Conservation (phyloP, 257 asterid species). For the Solanum chilense region DNA sequence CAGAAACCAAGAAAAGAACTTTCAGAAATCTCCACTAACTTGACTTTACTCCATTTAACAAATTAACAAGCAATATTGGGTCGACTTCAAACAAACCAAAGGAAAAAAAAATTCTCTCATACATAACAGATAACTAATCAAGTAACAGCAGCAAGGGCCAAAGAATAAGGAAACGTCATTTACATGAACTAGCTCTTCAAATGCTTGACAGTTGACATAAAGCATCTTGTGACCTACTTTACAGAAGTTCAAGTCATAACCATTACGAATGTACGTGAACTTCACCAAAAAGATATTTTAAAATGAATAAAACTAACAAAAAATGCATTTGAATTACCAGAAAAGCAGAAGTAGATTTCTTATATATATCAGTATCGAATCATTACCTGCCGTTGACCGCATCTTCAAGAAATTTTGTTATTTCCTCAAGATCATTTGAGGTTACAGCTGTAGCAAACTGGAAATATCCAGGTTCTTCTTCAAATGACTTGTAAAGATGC, state of each 20-base stretch:
- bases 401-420: constrained; percentile 82
- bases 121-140: neutral
- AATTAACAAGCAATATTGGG: neutral
- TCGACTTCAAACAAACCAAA: neutral
- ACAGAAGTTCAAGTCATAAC: neutral
- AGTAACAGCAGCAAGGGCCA: neutral
- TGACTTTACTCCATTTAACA: neutral
- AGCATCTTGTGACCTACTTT: neutral
- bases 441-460: constrained; percentile 77
- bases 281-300: neutral
- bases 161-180: neutral
- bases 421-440: constrained; percentile 91
- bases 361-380: neutral
- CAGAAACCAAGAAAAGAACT: neutral
- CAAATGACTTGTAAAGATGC: constrained; percentile 78
- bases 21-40: neutral
- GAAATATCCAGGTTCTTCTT: constrained; percentile 67
- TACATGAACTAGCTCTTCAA: neutral
- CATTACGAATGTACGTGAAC: neutral
- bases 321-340: neutral
- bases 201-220: neutral
- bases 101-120: neutral
- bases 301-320: neutral
- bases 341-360: neutral
- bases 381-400: constrained; percentile 73